phyloP scores from a whole-genome alignment of 2,329 filamentous ascomycete genomes.

The Hymenoscyphus fraxineus region DNA sequence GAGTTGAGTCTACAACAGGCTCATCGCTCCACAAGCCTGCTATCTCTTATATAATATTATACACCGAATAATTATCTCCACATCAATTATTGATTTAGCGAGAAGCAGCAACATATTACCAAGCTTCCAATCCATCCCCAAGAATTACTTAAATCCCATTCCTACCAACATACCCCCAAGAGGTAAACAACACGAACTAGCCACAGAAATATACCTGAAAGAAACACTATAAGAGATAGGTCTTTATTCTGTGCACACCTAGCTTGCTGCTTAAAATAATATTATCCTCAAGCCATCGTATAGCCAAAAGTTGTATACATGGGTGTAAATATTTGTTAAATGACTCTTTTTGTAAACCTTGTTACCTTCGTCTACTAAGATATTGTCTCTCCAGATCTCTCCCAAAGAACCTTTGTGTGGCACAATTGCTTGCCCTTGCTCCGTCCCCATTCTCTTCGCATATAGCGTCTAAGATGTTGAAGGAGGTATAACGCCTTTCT shows the following conservation, averaged over 20 bases:
- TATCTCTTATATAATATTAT: background rate
- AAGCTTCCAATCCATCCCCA: conserved; percentile 27
- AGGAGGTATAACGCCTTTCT: conserved; percentile 10
- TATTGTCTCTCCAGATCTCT: conserved; percentile 40
- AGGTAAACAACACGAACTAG: conserved; percentile 28
- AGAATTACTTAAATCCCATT: conserved; percentile 28
- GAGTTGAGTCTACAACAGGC: conserved; percentile 15
- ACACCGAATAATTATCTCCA: background rate
- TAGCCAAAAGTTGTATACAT: too few relatives aligned
- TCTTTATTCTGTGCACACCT: conserved; percentile 22
- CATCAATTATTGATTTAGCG: conserved; percentile 13
- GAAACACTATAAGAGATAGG: conserved; percentile 27
- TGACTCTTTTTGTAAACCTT: too few relatives aligned
- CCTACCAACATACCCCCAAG: conserved; percentile 27
- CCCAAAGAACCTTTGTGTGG: conserved; percentile 24
- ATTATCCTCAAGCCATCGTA: too few relatives aligned
- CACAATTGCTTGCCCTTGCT: conserved; percentile 11
- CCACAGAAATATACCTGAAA: conserved; percentile 28
- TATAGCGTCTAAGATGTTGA: conserved; percentile 9
- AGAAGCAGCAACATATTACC: conserved; percentile 28
- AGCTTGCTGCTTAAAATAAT: background rate
- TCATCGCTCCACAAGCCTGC: background rate
- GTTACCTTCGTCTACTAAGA: conserved; percentile 28
- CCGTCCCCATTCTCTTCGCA: conserved; percentile 5
- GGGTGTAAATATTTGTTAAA: too few relatives aligned